Percentiles rank a stretch among this genome's conserved stretches.
Evolutionary conservation across 345 rosid species (phyloP).

Genomic region (Gossypium ekmanianum): DNA sequence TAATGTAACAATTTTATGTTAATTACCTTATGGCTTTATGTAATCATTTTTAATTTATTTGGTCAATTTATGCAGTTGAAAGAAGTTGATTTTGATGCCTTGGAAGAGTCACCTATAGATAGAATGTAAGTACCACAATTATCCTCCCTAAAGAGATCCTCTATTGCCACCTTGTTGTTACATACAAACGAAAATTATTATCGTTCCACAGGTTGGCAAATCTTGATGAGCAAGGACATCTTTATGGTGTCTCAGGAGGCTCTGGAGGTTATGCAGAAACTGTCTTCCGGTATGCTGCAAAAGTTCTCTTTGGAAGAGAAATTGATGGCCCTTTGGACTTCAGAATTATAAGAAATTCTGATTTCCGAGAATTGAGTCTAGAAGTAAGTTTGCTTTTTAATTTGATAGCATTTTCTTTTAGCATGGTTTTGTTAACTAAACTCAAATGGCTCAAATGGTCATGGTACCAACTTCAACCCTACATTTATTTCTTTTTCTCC

Average conservation of each 20-base stretch:
- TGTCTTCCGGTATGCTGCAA: conserved; percentile 66
- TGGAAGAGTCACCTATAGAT: conserved; percentile 78
- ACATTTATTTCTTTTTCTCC: neutral
- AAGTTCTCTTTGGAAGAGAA: conserved; percentile 59
- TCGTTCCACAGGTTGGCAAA: conserved; percentile 57
- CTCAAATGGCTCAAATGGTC: neutral
- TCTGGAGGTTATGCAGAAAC: conserved; percentile 96
- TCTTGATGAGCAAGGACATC: conserved; percentile 65
- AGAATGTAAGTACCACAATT: conserved; percentile 46
- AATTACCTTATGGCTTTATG: neutral
- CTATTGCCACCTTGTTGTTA: neutral
- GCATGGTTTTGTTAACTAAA: neutral
- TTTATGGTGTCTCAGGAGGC: conserved; percentile 84
- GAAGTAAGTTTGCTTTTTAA: conserved; percentile 51
- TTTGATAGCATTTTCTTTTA: neutral
- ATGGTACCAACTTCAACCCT: neutral
- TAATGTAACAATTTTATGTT: neutral
- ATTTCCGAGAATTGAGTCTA: conserved; percentile 75
- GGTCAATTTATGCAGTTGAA: conserved; percentile 54
- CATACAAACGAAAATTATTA: neutral
- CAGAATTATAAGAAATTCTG: conserved; percentile 69
- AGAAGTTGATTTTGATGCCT: conserved; percentile 51
- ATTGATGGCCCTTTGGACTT: conserved; percentile 58
- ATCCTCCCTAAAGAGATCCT: neutral
- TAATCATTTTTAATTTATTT: conserved; percentile 11